Evolutionary conservation across 2,329 filamentous ascomycete genomes (phyloP), one percentile per base, ranked within the genome.

Genomic region (Plenodomus lindquistii): DNA sequence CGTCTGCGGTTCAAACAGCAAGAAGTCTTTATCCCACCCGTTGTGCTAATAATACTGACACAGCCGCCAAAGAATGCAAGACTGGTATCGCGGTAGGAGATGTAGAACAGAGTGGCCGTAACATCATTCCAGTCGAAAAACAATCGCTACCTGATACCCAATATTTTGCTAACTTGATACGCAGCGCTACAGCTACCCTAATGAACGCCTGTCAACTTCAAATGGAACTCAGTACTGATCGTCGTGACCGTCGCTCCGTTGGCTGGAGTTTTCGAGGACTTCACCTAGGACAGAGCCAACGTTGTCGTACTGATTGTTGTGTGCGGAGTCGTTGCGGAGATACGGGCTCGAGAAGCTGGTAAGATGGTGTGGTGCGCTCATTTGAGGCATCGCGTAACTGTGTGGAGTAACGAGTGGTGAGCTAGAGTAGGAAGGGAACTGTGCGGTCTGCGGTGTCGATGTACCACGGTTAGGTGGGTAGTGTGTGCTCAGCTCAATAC

Each of bases 401-500:
- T 70, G 62, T 15, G 70, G 65, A 3, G 71, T 69, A 10, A 66
- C 59, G n/a, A 75, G 66, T 11, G 72, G 72, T 36, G 71, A 73
- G 49, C 66, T 66, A 11, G 70, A 67, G 50, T 73, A 75, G 11
- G 66, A 73, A 16, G 72, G 70, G 48, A 72, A 73, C 8, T 71
- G 71, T 8, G 72, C 69, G 3, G 72, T 73, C 42, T 73, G 72
- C 9, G 72, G 72, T 18, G 70, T 71, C n/a, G 66, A 64, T 4
- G 59, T 41, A 41, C 56, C 66, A 6, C 70, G 69, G 46, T 45
- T 66, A 20, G 67, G 67, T 10, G 65, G 64, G 54, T 73, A 74
- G 51, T 72, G 68, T 17, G 70, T 71, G 56, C 71, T 73, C 50
- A 74, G 50, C 50, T 74, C 72, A 38, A 75, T 75, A 36, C 72